These are phyloP conservation scores for Solanum hybrid DNA, from an alignment of 305 asterid species.

Conservation along the genomic window DNA sequence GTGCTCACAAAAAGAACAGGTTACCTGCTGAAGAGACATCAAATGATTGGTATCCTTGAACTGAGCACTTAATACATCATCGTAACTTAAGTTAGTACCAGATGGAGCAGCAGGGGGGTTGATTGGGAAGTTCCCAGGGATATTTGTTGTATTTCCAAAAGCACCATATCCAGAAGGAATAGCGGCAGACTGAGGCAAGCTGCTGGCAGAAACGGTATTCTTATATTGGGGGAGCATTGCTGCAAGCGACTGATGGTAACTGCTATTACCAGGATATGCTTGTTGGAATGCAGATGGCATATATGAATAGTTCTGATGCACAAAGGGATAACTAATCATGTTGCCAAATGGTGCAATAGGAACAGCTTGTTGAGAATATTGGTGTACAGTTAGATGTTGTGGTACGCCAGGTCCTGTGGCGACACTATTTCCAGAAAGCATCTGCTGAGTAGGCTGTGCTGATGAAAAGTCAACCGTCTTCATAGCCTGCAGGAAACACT, in stretches of 20 bases:
- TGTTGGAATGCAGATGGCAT: constrained; percentile 84
- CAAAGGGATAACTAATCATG: constrained; percentile 71
- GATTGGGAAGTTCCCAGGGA: constrained; percentile 60
- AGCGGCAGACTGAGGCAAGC: constrained; percentile 71
- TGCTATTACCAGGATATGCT: constrained; percentile 59
- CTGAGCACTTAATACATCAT: constrained; percentile 67
- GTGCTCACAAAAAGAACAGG: background rate
- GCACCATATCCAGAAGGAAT: constrained; percentile 68
- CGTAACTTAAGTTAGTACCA: constrained; percentile 53
- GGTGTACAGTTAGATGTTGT: constrained; percentile 68
- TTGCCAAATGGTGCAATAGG: constrained; percentile 72
- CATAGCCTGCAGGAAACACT: constrained; percentile 36
- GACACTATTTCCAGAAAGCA: constrained; percentile 42
- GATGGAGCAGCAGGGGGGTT: constrained; percentile 68
- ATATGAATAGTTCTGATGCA: constrained; percentile 78
- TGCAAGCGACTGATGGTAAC: constrained; percentile 71
- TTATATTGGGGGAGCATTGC: constrained; percentile 74
- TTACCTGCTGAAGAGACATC: constrained; percentile 82
- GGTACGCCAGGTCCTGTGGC: constrained; percentile 76
- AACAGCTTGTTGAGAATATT: constrained; percentile 69
- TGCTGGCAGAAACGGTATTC: constrained; percentile 48
- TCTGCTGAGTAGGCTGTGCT: constrained; percentile 47
- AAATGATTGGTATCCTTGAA: constrained; percentile 68
- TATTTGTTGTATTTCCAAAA: constrained; percentile 38
- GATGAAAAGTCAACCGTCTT: constrained; percentile 41